phyloP scores from a whole-genome alignment of 257 asterid species.

The Plantago ovata region DNA sequence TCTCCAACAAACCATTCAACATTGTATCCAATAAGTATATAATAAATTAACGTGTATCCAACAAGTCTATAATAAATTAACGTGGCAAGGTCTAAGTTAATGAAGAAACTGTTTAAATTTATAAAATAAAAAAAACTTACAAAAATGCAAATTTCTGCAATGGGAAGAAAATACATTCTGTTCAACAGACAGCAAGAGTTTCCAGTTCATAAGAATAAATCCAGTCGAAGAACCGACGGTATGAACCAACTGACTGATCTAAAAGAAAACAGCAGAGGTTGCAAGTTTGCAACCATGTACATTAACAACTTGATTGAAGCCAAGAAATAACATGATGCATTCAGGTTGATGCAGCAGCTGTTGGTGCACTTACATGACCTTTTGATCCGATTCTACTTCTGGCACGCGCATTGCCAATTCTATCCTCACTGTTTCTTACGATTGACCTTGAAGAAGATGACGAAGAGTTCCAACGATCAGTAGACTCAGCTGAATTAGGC shows the following conservation, averaged over 20 bases:
- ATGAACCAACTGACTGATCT: conserved; percentile 18
- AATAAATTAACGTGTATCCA: no score
- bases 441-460: conserved; percentile 52
- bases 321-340: background rate
- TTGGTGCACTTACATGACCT: conserved; percentile 10
- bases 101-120: no score
- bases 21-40: no score
- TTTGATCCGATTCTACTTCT: conserved; percentile 37
- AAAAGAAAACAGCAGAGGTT: conserved; percentile 18
- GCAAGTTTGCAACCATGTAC: conserved; percentile 42
- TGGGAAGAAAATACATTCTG: conserved; percentile 12
- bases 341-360: conserved; percentile 27
- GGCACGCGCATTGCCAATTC: conserved; percentile 35
- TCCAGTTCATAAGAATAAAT: conserved; percentile 30
- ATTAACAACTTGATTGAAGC: conserved; percentile 2
- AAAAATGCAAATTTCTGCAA: conserved; percentile 12
- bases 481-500: conserved; percentile 70
- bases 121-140: no score
- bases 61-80: no score
- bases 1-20: no score
- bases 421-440: conserved; percentile 36
- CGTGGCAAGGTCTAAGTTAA: no score
- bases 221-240: conserved; percentile 17
- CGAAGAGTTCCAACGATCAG: conserved; percentile 46
- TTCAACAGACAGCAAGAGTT: conserved; percentile 12